Evolutionary conservation across 1,139 yeast genomes (phyloP), one percentile per base, ranked within the genome.

Genomic region (Magnusiomyces sp.): DNA sequence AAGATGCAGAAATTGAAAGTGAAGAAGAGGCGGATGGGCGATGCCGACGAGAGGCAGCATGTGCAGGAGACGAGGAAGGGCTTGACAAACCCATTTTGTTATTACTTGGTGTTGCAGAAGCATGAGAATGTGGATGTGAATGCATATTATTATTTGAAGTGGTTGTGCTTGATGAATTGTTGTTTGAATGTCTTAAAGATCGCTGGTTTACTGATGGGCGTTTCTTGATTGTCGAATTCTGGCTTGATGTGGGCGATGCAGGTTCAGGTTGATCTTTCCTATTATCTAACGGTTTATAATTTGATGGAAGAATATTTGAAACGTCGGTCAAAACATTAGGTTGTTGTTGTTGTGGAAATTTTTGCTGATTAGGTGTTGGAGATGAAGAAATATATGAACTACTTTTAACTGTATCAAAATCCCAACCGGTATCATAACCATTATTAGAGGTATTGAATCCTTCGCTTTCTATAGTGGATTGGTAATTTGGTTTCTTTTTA

Each of bases 361-460:
- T 5, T 16, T 34, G 29, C 17, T 16, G 19, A 10, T 19, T 29
- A 16, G 34, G 4, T 46, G 49, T 10, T 14, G 43, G 37, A 29
- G 27, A 19, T 34, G 33, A 27, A 14, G 36, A 17, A 10, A 13
- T n/a, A 40, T 9, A 13, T 20, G 34, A n/a, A 5, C 19, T 40
- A 11, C 39, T 31, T 34, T 60, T 66, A 37, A 68, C 57, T 1
- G 72, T 69, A 42, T 64, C 72, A 56, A 69, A 69, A 48, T 69
- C 71, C 72, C 72, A 69, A 29, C 60, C 68, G 14, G 61, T 68
- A 32, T 63, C 68, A 9, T 61, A 64, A 19, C 56, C 60, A 19
- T 49, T 53, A 31, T 42, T 6, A 32, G 34, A 23, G 34, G 17
- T 13, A 9, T 34, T n/a, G 20, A 7, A 19, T 34, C 56, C 29